Evolutionary conservation across 1,139 yeast genomes (phyloP), one percentile per base, ranked within the genome.

Genomic region (Kodamaea sp.): DNA sequence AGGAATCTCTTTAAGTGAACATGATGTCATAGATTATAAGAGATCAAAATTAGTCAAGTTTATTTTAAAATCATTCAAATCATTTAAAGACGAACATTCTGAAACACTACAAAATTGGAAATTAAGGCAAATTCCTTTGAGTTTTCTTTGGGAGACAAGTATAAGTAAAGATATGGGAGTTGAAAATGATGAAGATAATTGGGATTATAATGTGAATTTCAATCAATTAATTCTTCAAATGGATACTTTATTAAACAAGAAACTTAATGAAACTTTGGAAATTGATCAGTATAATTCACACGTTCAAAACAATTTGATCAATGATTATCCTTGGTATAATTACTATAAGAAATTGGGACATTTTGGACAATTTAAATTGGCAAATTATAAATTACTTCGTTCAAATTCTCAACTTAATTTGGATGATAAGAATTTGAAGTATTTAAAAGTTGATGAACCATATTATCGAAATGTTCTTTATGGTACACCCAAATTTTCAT

Each of bases 301-400:
- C 2, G 65, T 84, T 10, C 79, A 77, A 47, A 58, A 58, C 2
- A 66, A 71, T 23, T 71, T 82, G 37, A 60, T 67, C 2, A 64
- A 70, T 34, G 95, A 84, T 50, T 81, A 75, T 49, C 87, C 95
- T 1, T 82, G 92, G 86, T 84, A 81, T 62, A 67, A 69, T 47
- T 64, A 73, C 41, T 72, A 69, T 49, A 73, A 70, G 45, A 85
- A 85, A 54, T 52, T 84, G 27, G 71, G 65, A 37, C 66, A 80
- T 9, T 81, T 79, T 44, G 74, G 83, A 10, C 74, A 75, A 42
- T 68, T 82, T 45, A 77, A 80, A 44, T 59, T 75, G 22, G 63
- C 78, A 8, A 82, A 82, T 49, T 66, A 66, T 38, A 78, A 75
- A 49, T 60, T 82, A 27, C 67, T 75, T 27, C 70, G 70, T 27